phyloP scores from a whole-genome alignment of 345 rosid species.

The Melastoma malabathricum region DNA sequence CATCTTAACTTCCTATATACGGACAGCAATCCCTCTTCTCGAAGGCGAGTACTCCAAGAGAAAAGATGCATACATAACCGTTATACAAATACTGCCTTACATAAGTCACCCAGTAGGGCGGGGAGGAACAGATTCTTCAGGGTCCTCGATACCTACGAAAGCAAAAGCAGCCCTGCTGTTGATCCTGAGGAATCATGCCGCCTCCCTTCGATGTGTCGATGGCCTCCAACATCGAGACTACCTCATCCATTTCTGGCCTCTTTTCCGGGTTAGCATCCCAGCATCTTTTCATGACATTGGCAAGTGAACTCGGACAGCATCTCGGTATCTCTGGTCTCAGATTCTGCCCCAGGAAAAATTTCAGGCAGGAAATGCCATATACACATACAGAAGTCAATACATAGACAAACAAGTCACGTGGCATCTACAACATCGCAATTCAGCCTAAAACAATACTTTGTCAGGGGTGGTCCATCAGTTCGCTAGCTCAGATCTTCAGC shows the following conservation, averaged over 20 bases:
- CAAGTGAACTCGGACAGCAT: slow-evolving; percentile 86
- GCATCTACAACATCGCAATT: no score
- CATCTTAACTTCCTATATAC: slow-evolving; percentile 8
- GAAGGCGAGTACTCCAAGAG: neutral
- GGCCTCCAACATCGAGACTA: slow-evolving; percentile 77
- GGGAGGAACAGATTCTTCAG: slow-evolving; percentile 13
- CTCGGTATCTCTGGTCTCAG: slow-evolving; percentile 96
- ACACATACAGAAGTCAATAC: no score
- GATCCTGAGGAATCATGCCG: slow-evolving; percentile 92
- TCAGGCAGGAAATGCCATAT: no score
- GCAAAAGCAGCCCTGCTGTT: slow-evolving; percentile 76
- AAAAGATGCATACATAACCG: no score
- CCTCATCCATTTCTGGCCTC: slow-evolving; percentile 98
- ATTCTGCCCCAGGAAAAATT: slow-evolving; percentile 32
- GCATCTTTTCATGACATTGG: slow-evolving; percentile 85
- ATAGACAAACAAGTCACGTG: no score
- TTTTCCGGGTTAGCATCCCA: slow-evolving; percentile 95
- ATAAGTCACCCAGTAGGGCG: slow-evolving; percentile 2
- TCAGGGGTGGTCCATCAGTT: no score
- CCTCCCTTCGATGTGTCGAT: slow-evolving; percentile 85
- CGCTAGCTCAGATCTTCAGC: no score
- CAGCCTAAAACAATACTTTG: no score
- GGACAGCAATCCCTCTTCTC: slow-evolving; percentile 3
- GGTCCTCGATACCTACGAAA: slow-evolving; percentile 80
- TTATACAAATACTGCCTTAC: neutral